Evolutionary conservation across 139 green algal species (phyloP).

Genomic region (Chlorella sp.): DNA sequence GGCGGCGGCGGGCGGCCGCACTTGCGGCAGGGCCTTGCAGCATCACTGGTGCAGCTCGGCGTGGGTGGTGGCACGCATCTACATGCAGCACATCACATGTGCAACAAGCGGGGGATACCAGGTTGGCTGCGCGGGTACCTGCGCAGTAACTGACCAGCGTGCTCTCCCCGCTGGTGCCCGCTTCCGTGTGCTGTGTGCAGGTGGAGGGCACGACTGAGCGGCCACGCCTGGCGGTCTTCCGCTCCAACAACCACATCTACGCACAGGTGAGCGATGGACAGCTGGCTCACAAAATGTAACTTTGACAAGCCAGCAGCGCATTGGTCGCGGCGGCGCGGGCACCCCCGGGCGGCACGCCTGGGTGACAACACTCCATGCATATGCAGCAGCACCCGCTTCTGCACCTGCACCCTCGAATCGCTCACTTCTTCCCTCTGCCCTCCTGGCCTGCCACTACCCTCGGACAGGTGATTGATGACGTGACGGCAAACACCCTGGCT

Average conservation of each 20-base stretch:
- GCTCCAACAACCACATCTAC: conserved; percentile 98
- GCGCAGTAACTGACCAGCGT: not conserved
- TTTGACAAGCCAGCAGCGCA: not conserved
- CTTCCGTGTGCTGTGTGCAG: conserved; percentile 56
- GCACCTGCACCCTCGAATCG: not conserved
- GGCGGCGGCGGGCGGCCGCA: not conserved
- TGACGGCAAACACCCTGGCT: conserved; percentile 79
- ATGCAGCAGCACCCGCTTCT: too few species aligned
- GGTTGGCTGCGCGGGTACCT: not conserved
- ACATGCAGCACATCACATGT: too few species aligned
- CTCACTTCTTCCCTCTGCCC: not conserved
- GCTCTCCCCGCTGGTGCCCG: not conserved
- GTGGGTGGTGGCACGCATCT: not conserved
- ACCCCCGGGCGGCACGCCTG: not conserved
- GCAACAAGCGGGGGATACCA: too few species aligned
- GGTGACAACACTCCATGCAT: too few species aligned
- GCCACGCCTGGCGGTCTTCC: conserved; percentile 93
- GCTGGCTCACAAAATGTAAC: not conserved
- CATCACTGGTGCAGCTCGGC: not conserved
- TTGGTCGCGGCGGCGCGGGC: not conserved
- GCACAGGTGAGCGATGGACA: conserved; percentile 76
- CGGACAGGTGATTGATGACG: conserved; percentile 94
- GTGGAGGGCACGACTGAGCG: conserved; percentile 88
- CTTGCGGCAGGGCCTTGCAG: not conserved
- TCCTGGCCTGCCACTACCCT: not conserved